A percentile compares a stretch with the other conserved stretches of the same genome.
phyloP scores from a whole-genome alignment of 768 basidiomycete genomes.

The Pulveroboletus sp. region DNA sequence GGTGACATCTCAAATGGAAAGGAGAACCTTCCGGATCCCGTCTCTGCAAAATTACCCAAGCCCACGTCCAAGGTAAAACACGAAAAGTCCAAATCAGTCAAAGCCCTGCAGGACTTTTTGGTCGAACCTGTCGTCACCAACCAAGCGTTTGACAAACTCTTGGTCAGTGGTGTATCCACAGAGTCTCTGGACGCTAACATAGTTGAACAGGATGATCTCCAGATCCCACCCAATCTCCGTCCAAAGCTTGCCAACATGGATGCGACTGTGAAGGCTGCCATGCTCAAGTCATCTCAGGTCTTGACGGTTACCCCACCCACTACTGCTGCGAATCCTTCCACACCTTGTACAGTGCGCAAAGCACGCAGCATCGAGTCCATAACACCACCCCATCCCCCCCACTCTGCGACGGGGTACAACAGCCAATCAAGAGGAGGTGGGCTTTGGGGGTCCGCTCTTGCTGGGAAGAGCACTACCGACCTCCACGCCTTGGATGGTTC shows the following conservation, averaged over 20 bases:
- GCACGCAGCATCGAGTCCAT: constrained; percentile 75
- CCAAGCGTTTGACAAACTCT: constrained; percentile 75
- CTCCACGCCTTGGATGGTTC: constrained; percentile 26
- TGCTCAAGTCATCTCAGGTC: constrained; percentile 82
- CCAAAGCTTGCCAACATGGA: constrained; percentile 83
- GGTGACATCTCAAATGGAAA: constrained; percentile 55
- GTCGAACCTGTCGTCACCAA: constrained; percentile 46
- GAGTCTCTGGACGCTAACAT: neutral
- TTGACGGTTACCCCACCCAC: constrained; percentile 44
- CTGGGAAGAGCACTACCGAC: constrained; percentile 31
- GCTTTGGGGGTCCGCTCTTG: constrained; percentile 24
- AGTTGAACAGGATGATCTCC: constrained; percentile 71
- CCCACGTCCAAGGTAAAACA: constrained; percentile 29
- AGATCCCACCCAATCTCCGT: constrained; percentile 76
- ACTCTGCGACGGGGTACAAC: constrained; percentile 39
- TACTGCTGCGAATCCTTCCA: constrained; percentile 32
- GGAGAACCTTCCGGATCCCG: constrained; percentile 60
- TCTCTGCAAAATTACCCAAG: constrained; percentile 28
- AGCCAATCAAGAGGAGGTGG: constrained; percentile 20
- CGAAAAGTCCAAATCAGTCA: constrained; percentile 45
- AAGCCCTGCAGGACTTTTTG: constrained; percentile 36
- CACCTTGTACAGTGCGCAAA: constrained; percentile 60
- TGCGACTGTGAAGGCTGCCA: constrained; percentile 82
- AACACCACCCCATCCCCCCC: constrained; percentile 45
- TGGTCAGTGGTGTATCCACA: constrained; percentile 47